phyloP scores from a whole-genome alignment of 192 early-diverging fungal species.

The Entomortierella lignicola region DNA sequence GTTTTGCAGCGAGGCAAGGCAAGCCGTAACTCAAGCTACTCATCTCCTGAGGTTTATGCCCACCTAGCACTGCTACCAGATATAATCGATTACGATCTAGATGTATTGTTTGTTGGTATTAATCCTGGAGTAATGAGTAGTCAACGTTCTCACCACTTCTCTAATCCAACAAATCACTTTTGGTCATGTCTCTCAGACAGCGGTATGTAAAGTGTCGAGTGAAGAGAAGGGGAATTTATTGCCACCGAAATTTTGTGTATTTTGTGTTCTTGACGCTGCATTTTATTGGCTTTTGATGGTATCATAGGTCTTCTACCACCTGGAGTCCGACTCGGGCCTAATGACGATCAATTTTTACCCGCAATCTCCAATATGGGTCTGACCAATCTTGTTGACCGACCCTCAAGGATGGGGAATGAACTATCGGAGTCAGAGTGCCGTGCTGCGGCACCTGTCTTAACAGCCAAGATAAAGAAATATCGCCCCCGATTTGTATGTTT shows the following conservation, averaged over 20 bases:
- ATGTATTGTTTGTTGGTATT: conserved; percentile 79
- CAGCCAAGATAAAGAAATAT: conserved; percentile 68
- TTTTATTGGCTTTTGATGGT: background rate
- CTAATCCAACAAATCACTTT: conserved; percentile 78
- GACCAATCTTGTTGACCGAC: conserved; percentile 72
- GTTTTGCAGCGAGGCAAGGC: conserved; percentile 8
- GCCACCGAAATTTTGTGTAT: no score
- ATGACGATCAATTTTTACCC: conserved; percentile 64
- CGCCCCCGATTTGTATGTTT: conserved; percentile 73
- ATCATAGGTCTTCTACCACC: conserved; percentile 52
- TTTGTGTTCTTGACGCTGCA: background rate
- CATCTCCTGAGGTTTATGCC: conserved; percentile 33
- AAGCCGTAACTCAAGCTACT: conserved; percentile 20
- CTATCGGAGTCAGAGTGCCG: conserved; percentile 69
- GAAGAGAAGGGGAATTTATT: no score
- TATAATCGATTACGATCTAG: conserved; percentile 60
- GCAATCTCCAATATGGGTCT: conserved; percentile 68
- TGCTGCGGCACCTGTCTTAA: conserved; percentile 67
- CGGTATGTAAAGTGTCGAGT: conserved; percentile 26
- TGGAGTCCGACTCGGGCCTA: conserved; percentile 57
- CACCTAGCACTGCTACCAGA: conserved; percentile 52
- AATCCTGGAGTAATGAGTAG: conserved; percentile 76
- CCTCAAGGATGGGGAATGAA: conserved; percentile 67
- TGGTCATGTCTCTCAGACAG: conserved; percentile 76
- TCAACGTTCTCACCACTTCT: conserved; percentile 72